A percentile compares a stretch with the other conserved stretches of the same genome.
These are phyloP conservation scores for Dysphania ambrosioides DNA, from an alignment of 148 eudicot genomes.

Conservation along the genomic window DNA sequence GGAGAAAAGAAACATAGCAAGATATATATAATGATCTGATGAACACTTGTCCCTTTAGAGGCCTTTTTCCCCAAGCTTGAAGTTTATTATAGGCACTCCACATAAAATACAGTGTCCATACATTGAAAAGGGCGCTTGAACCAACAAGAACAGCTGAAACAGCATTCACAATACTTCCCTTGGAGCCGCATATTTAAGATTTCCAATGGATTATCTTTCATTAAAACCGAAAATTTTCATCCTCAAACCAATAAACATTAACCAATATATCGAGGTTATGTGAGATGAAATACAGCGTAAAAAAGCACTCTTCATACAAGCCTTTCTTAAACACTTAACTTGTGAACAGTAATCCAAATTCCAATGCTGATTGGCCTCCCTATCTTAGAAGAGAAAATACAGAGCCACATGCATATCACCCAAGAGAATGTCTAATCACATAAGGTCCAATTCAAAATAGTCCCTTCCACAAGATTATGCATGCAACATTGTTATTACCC, in stretches of 20 bases:
- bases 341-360: constrained; percentile 7
- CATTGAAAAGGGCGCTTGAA: constrained; percentile 15
- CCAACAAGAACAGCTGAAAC: constrained; percentile 7
- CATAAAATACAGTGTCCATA: constrained; percentile 5
- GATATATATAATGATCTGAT: constrained; percentile 9
- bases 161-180: constrained; percentile 14
- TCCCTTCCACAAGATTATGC: constrained; percentile 1
- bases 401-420: neutral
- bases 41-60: constrained; percentile 15
- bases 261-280: neutral
- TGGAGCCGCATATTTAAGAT: neutral
- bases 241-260: constrained; percentile 10
- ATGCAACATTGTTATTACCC: constrained; percentile 1
- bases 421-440: constrained; percentile 1
- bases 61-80: neutral
- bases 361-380: neutral
- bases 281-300: neutral
- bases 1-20: constrained; percentile 17
- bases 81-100: constrained; percentile 2
- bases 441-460: neutral
- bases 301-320: constrained; percentile 9
- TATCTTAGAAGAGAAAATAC: neutral
- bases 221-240: neutral
- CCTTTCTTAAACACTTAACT: constrained; percentile 5
- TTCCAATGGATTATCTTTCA: neutral